Conservation (phyloP, 129 eudicot species). For the Flaveria robusta region DNA sequence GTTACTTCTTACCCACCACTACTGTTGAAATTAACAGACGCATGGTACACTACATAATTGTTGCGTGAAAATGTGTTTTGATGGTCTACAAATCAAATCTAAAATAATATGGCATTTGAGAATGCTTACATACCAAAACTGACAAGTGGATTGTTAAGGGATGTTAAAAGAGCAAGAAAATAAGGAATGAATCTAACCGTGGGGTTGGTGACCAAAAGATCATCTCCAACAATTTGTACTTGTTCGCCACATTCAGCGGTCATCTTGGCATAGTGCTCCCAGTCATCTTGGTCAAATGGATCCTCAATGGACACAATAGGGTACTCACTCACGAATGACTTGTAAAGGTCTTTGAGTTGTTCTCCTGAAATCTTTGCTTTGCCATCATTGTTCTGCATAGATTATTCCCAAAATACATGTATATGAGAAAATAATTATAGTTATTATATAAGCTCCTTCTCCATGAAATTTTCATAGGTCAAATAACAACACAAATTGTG, state of each 20-base stretch:
- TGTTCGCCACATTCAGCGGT: slow-evolving; percentile 75
- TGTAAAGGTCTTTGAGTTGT: slow-evolving; percentile 89
- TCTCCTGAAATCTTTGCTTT: slow-evolving; percentile 85
- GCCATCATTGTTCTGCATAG: slow-evolving; percentile 76
- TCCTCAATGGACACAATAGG: slow-evolving; percentile 98
- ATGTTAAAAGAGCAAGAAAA: neutral
- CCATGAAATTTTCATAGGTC: neutral
- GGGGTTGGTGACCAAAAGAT: slow-evolving; percentile 95
- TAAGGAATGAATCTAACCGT: slow-evolving; percentile 48
- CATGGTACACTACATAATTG: too few relatives aligned
- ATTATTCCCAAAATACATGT: neutral
- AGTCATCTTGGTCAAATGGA: slow-evolving; percentile 98
- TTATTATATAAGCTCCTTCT: neutral
- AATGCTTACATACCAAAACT: too few relatives aligned
- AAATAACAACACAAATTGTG: neutral
- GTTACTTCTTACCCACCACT: neutral
- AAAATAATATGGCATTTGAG: too few relatives aligned
- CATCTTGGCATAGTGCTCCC: slow-evolving; percentile 86
- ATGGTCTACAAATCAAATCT: too few relatives aligned
- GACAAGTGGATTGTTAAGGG: neutral
- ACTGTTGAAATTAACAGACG: neutral
- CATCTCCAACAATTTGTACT: slow-evolving; percentile 98
- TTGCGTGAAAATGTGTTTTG: too few relatives aligned
- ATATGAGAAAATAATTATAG: slow-evolving; percentile 7
- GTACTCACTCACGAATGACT: slow-evolving; percentile 81